Evolutionary conservation across 495 filamentous ascomycete species (phyloP).

Genomic region (Talaromyces nanjingensis): DNA sequence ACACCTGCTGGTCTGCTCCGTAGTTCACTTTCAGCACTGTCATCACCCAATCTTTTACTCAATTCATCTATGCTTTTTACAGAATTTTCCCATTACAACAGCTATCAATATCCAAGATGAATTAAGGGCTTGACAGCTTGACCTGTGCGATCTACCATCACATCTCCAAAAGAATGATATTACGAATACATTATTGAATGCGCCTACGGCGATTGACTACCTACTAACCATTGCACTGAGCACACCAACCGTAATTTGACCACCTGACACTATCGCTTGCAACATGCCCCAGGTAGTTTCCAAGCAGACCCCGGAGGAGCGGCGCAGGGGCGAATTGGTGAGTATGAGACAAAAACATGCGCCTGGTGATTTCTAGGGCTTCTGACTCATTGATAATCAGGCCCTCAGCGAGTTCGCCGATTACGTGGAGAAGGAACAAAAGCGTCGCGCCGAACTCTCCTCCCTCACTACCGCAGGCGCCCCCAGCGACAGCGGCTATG

Average conservation of each 20-base stretch:
- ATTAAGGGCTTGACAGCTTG: background rate
- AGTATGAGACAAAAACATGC: conserved; percentile 12
- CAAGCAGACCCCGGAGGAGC: conserved; percentile 65
- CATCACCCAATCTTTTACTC: background rate
- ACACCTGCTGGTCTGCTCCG: background rate
- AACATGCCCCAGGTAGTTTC: conserved; percentile 29
- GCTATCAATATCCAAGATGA: conserved; percentile 2
- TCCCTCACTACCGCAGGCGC: conserved; percentile 19
- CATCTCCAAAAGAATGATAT: conserved; percentile 28
- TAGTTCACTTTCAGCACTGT: background rate
- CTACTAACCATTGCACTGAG: conserved; percentile 4
- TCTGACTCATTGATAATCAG: conserved; percentile 29
- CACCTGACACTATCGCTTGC: background rate
- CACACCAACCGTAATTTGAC: background rate
- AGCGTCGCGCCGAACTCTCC: conserved; percentile 52
- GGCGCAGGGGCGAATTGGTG: conserved; percentile 81
- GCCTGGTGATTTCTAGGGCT: background rate
- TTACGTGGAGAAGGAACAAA: conserved; percentile 92
- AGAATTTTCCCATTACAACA: background rate
- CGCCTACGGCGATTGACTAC: conserved; percentile 23
- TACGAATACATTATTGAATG: conserved; percentile 37
- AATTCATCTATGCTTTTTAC: background rate
- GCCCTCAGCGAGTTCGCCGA: conserved; percentile 96
- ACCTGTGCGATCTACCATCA: background rate
- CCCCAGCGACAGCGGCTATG: conserved; percentile 39